Evolutionary conservation across 139 green algal species (phyloP).

Genomic region (Microglena sp.): DNA sequence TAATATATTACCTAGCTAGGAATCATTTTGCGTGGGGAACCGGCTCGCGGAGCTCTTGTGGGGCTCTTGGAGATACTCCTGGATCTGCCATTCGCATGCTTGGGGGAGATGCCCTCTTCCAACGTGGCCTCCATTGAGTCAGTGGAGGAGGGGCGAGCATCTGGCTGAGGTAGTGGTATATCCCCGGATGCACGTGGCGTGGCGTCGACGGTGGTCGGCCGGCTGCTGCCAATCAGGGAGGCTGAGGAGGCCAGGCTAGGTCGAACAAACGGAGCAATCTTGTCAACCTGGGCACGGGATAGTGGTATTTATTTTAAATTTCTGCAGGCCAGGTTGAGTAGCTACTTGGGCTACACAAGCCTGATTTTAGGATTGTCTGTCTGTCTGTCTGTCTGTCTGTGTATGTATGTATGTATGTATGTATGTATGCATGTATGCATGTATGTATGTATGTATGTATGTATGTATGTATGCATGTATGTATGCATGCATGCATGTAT

Average conservation of each 20-base stretch:
- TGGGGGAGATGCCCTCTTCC: no score
- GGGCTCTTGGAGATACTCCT: no score
- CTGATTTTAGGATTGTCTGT: neutral
- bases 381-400: neutral
- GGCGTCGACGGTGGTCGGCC: no score
- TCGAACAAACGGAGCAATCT: neutral
- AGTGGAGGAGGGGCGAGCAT: no score
- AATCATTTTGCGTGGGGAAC: no score
- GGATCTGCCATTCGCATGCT: no score
- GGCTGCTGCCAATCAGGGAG: no score
- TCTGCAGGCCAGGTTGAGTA: neutral
- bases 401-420: slow-evolving; percentile 3
- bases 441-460: slow-evolving; percentile 1
- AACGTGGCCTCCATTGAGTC: no score
- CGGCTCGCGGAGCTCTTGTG: no score
- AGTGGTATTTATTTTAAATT: neutral
- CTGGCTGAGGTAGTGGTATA: no score
- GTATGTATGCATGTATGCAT: neutral
- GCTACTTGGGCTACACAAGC: neutral
- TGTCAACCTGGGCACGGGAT: neutral
- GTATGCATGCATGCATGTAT: neutral
- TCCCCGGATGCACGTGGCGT: no score
- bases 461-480: slow-evolving; percentile 3
- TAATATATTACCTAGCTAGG: no score
- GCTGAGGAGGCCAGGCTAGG: neutral